These are phyloP conservation scores for Glonium stellatum DNA, from an alignment of 495 filamentous ascomycete genomes.

Conservation along the genomic window DNA sequence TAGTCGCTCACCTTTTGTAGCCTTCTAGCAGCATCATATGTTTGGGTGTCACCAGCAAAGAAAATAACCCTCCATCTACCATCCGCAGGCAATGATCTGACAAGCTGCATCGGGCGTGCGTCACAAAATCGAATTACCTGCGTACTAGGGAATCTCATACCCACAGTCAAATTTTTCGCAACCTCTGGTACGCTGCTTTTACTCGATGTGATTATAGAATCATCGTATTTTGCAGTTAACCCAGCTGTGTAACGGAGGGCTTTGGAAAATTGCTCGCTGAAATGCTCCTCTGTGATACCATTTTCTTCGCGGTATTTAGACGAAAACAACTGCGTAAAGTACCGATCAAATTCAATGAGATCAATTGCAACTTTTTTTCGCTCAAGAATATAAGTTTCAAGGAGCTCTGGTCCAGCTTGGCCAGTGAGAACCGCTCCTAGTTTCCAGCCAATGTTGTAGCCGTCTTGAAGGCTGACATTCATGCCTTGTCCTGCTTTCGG, in stretches of 20 bases:
- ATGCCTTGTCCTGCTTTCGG: conserved; percentile 55
- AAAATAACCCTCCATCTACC: conserved; percentile 55
- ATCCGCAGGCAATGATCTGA: conserved; percentile 45
- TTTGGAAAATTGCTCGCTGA: conserved; percentile 54
- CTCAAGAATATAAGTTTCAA: conserved; percentile 65
- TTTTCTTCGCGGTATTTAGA: conserved; percentile 14
- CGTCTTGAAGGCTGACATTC: conserved; percentile 38
- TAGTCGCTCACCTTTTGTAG: conserved; percentile 16
- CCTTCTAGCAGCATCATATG: conserved; percentile 24
- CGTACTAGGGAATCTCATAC: conserved; percentile 52
- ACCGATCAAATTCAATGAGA: conserved; percentile 66
- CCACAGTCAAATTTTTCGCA: conserved; percentile 44
- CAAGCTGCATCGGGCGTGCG: conserved; percentile 50
- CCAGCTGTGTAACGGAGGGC: conserved; percentile 60
- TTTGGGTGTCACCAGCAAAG: conserved; percentile 48
- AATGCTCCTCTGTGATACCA: conserved; percentile 13
- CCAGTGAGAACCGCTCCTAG: conserved; percentile 58
- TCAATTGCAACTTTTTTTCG: conserved; percentile 60
- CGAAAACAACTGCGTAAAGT: conserved; percentile 58
- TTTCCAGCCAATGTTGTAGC: conserved; percentile 74
- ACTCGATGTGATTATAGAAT: conserved; percentile 11
- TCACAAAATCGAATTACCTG: conserved; percentile 53
- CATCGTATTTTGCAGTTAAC: conserved; percentile 49
- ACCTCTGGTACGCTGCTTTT: conserved; percentile 22
- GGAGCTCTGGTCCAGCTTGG: conserved; percentile 46